Evolutionary conservation across 331 rosid species (phyloP).

Genomic region (Acacia pycnantha): DNA sequence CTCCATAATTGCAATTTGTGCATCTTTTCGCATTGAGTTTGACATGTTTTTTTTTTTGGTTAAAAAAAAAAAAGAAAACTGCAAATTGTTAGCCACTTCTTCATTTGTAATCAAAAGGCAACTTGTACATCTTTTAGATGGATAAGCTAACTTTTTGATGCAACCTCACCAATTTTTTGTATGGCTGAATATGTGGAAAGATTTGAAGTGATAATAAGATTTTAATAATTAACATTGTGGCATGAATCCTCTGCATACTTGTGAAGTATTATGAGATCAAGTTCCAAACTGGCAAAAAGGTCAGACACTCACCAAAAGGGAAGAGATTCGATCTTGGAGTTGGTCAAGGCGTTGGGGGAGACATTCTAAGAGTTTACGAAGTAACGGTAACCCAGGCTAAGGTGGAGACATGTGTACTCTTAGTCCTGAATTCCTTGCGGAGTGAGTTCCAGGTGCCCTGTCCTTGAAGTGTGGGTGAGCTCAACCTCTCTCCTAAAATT

Average conservation of each 20-base stretch:
- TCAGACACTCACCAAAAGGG: too few species aligned
- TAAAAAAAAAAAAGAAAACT: too few species aligned
- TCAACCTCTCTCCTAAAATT: too few species aligned
- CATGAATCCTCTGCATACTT: not conserved
- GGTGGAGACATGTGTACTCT: too few species aligned
- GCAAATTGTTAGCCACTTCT: not conserved
- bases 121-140: not conserved
- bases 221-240: not conserved
- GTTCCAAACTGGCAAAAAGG: too few species aligned
- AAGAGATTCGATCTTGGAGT: too few species aligned
- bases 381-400: too few species aligned
- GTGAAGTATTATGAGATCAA: not conserved
- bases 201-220: not conserved
- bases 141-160: slow-evolving; percentile 7
- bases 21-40: not conserved
- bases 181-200: not conserved
- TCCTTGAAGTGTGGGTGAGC: too few species aligned
- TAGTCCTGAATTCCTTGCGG: too few species aligned
- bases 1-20: not conserved
- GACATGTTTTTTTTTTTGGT: not conserved
- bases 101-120: not conserved
- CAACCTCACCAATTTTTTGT: not conserved
- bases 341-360: too few species aligned
- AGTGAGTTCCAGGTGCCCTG: too few species aligned
- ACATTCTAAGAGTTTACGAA: too few species aligned